Base-by-base conservation (phyloP, 352 stramenopile genomes). In the Phytophthora capsici region DNA sequence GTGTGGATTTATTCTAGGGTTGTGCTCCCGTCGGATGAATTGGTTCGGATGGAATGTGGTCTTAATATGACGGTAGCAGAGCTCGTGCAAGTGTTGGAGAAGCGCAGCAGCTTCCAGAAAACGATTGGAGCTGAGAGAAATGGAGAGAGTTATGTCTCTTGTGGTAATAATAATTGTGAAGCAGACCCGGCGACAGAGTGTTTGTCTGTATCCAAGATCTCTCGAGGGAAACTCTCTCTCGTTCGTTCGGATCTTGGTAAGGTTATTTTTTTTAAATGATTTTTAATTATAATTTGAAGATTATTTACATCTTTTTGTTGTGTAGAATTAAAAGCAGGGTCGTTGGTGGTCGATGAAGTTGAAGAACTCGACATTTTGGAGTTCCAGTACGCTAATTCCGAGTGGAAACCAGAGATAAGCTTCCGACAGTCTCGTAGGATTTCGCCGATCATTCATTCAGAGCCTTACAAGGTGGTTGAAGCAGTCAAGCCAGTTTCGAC, bases 311-410 rank as follows among this genome's bases (percentile, higher is more conserved):
- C 9, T 30, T 16, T 59, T 69, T 1, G 25, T n/a, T 49, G 14
- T 10, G 34, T 45, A 66, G 66, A 71, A 12, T 49, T 75, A 3
- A 40, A 61, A 22, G 19, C 16, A n/a, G 41, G 57, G 19, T 37
- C 34, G 2, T 1, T 71, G 8, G 36, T 79, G 14, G 14, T 44
- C 12, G 41, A 75, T 44, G 56, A 55, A 20, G 50, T 79, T 2
- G 38, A 66, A 16, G 52, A 77, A 20, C 43, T 79, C 26, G 74
- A 82, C 13, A 79, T 82, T 34, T 38, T 82, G 6, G 74, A 82
- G 30, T 65, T 75, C 26, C 56, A 67, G 10, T 12, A 63, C 38
- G 23, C 23, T 41, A 48, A 20, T 54, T 32, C 34, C 4, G 36
- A 43, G 12, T 58, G 52, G 54, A 53, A 36, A 40, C n/a, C 45